Evolutionary conservation across 2,329 filamentous ascomycete genomes (phyloP), one percentile per base, ranked within the genome.

Genomic region (Sarocladium kiliense): DNA sequence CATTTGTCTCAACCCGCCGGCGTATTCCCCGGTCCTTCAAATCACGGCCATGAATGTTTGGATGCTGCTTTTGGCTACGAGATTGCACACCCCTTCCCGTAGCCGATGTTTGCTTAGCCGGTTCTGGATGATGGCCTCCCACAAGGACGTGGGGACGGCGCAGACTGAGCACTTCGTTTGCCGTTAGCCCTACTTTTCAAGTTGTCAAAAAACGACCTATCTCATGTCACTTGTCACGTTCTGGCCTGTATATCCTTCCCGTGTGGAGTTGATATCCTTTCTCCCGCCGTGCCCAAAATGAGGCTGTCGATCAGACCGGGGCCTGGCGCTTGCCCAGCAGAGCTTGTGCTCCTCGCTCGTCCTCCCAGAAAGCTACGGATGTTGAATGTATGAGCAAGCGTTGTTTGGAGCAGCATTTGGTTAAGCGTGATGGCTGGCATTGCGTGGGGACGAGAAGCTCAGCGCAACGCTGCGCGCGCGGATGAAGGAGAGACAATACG

Each of bases 21-120:
- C 47, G 30, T 19, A 25, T 51, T 36, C 47, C 30, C 47, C 47
- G 47, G 47, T 51, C 27, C 47, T 51, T 51, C 19, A 21, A 25
- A 16, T 12, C 44, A 11, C 4, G 23, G 3, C 6, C n/a, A 9
- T 23, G 41, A 10, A 18, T 18, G 18, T 23, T 47, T 47, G 44
- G 18, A 21, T 27, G 25, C 44, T 30, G 44, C 25, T 47, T 47
- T 18, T n/a, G 44, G 44, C 12, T 3, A 30, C 5, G 25, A 30
- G 3, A n/a, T 11, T n/a, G 12, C 44, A 21, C 18, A n/a, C 44
- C 44, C 21, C 44, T 27, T 3, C 16, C 25, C 23, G 4, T 47
- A 10, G 19, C 7, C 12, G 44, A 47, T 47, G 25, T 47, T 47
- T 47, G 44, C 44, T 30, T 47, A 11, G 23, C 25, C 25, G 11